phyloP scores from a whole-genome alignment of 345 rosid genomes.

The Brassica napus region Da-Ae NC_063452.1:5113001-5113500 shows the following conservation, averaged over 20 bases:
- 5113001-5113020: constrained; percentile 89
- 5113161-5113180: neutral
- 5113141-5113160: constrained; percentile 68
- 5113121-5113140: constrained; percentile 79
- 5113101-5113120: constrained; percentile 85
- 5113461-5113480: neutral
- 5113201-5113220: neutral
- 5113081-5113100: constrained; percentile 84
- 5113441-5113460: neutral
- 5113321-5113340: neutral
- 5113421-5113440: neutral
- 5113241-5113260: neutral
- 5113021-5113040: constrained; percentile 57
- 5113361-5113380: neutral
- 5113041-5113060: constrained; percentile 47
- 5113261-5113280: neutral
- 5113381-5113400: too few species aligned
- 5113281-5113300: neutral
- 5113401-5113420: too few species aligned
- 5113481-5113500: neutral
- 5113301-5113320: neutral
- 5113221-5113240: neutral
- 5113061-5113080: constrained; percentile 67
- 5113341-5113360: neutral
- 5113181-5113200: neutral